Percentiles rank a stretch among this genome's conserved stretches.
Conservation (phyloP, 805 yeast species). For the Wickerhamiella brachini region DNA sequence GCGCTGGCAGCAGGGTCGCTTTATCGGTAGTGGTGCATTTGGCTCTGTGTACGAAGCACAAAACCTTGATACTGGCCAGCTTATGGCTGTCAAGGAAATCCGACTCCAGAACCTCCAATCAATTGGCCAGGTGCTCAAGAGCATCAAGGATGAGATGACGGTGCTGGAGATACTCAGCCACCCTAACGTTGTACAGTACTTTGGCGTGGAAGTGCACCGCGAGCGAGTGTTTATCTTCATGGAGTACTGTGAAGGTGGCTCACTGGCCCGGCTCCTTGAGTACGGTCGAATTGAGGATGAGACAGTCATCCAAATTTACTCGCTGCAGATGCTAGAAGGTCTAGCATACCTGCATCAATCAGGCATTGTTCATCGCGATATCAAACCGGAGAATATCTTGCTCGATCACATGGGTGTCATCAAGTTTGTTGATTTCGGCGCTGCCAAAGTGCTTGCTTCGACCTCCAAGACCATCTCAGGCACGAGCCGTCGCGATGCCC, state of each 20-base stretch:
- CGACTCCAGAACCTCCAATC: conserved; percentile 79
- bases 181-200: conserved; percentile 92
- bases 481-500: conserved; percentile 8
- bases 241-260: conserved; percentile 97
- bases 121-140: conserved; percentile 69
- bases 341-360: conserved; percentile 85
- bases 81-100: conserved; percentile 94
- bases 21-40: conserved; percentile 90
- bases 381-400: conserved; percentile 87
- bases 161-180: conserved; percentile 89
- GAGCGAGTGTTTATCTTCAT: conserved; percentile 90
- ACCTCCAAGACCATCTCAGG: conserved; percentile 20
- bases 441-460: conserved; percentile 65
- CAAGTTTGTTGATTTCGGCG: conserved; percentile 95
- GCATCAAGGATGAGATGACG: conserved; percentile 92
- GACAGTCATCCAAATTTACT: conserved; percentile 75
- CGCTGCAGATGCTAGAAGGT: conserved; percentile 89
- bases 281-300: conserved; percentile 96
- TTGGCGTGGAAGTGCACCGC: conserved; percentile 93
- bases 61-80: conserved; percentile 86
- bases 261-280: conserved; percentile 66
- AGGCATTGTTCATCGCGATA: conserved; percentile 93
- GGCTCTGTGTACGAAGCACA: conserved; percentile 89
- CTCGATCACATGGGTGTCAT: conserved; percentile 85
- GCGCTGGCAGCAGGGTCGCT: conserved; percentile 93